Percentiles rank a stretch among this genome's conserved stretches.
Evolutionary conservation across 257 asterid genomes (phyloP).

Genomic region (Solanum peruvianum): DNA sequence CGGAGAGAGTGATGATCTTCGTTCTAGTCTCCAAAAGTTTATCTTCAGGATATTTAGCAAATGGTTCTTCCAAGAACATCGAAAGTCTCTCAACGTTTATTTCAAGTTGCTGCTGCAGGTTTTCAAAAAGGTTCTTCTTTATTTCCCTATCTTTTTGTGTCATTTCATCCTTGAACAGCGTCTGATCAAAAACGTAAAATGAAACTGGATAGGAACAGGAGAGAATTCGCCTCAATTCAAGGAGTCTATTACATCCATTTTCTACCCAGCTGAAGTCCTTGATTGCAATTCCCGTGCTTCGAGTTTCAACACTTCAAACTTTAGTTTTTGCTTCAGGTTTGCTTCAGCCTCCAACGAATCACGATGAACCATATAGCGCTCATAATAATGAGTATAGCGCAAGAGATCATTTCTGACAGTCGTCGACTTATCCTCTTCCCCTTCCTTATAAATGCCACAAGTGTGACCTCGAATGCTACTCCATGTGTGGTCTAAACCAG

Average conservation of each 20-base stretch:
- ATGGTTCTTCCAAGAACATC: constrained; percentile 26
- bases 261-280: constrained; percentile 36
- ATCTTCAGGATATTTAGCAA: constrained; percentile 4
- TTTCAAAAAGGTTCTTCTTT: constrained; percentile 53
- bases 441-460: constrained; percentile 40
- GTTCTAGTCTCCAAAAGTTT: constrained; percentile 6
- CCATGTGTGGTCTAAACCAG: constrained; percentile 32
- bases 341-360: constrained; percentile 35
- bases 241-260: constrained; percentile 33
- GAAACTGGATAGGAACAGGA: constrained; percentile 40
- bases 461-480: constrained; percentile 15
- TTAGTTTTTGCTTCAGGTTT: constrained; percentile 13
- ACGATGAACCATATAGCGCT: constrained; percentile 27
- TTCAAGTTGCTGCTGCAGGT: constrained; percentile 55
- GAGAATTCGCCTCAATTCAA: constrained; percentile 32
- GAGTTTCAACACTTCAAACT: constrained; percentile 4
- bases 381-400: constrained; percentile 40
- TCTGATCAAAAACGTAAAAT: constrained; percentile 37
- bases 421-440: background rate
- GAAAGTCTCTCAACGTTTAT: constrained; percentile 37
- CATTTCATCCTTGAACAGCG: constrained; percentile 21
- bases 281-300: constrained; percentile 2
- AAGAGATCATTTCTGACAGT: constrained; percentile 10
- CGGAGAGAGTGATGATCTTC: constrained; percentile 21
- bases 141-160: constrained; percentile 22